Conservation (phyloP, 106 monocot species). For the Dendrobium nobile region DNA sequence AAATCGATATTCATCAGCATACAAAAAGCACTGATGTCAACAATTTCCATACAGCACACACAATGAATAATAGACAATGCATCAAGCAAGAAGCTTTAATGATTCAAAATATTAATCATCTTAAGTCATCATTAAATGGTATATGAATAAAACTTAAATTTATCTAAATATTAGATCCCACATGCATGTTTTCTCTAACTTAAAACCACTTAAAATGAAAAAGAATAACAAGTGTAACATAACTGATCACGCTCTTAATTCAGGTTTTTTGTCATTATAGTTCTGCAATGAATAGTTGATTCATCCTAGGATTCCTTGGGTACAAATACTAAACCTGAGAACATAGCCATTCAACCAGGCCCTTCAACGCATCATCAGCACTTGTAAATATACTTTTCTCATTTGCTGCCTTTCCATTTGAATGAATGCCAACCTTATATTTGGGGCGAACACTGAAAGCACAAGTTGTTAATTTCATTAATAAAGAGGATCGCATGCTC, state of each 20-base stretch:
- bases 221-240: neutral
- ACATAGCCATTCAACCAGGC: constrained; percentile 82
- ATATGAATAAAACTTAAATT: neutral
- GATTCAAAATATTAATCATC: neutral
- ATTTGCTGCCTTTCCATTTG: constrained; percentile 71
- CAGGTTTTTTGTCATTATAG: neutral
- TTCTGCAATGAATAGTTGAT: neutral
- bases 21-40: neutral
- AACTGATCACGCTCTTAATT: neutral
- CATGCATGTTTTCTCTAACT: neutral
- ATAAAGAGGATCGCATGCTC: neutral
- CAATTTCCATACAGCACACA: neutral
- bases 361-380: constrained; percentile 68
- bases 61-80: neutral
- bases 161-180: neutral
- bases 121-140: neutral
- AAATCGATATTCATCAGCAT: neutral
- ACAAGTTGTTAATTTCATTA: neutral
- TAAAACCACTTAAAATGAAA: neutral
- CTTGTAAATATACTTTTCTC: constrained; percentile 47
- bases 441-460: constrained; percentile 62
- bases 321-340: constrained; percentile 58
- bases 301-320: neutral
- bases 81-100: neutral
- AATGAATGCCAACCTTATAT: constrained; percentile 22